Conservation (phyloP, 306 rosid species). For the Sesbania bispinosa region DNA sequence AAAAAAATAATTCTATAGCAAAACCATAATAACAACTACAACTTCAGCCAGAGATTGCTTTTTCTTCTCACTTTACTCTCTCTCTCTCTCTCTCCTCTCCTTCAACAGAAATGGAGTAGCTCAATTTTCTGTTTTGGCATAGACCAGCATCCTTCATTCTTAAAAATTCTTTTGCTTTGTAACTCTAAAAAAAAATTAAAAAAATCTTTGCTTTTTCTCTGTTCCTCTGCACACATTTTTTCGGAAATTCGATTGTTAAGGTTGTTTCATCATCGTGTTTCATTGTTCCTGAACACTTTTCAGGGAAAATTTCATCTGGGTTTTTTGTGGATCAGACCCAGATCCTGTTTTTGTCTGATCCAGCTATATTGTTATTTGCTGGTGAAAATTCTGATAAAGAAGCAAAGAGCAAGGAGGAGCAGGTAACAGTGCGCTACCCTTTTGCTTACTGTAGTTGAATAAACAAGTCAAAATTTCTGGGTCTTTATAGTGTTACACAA, state of each 20-base stretch:
- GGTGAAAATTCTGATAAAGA: slow-evolving; percentile 23
- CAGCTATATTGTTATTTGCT: slow-evolving; percentile 27
- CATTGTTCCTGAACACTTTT: slow-evolving; percentile 27
- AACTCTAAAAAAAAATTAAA: background rate
- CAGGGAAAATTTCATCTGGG: slow-evolving; percentile 44
- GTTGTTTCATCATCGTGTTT: slow-evolving; percentile 24
- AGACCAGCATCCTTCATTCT: slow-evolving; percentile 33
- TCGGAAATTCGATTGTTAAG: slow-evolving; percentile 29
- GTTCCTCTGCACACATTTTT: slow-evolving; percentile 21
- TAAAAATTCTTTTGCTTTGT: slow-evolving; percentile 6
- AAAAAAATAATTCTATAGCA: too few relatives aligned
- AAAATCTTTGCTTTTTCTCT: background rate
- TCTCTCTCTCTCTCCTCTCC: slow-evolving; percentile 26
- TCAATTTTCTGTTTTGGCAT: slow-evolving; percentile 33
- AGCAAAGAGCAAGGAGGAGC: slow-evolving; percentile 28
- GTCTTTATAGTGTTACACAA: slow-evolving; percentile 10
- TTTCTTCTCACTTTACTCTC: slow-evolving; percentile 29
- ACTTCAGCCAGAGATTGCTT: slow-evolving; percentile 57
- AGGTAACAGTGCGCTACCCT: slow-evolving; percentile 36
- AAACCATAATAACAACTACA: slow-evolving; percentile 35
- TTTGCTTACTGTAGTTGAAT: slow-evolving; percentile 32
- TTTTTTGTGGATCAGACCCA: slow-evolving; percentile 62
- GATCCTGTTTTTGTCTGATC: slow-evolving; percentile 67
- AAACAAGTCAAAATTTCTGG: slow-evolving; percentile 48
- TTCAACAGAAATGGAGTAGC: slow-evolving; percentile 31